phyloP scores from a whole-genome alignment of 352 stramenopile genomes.

The Phytopythium boreale region DNA sequence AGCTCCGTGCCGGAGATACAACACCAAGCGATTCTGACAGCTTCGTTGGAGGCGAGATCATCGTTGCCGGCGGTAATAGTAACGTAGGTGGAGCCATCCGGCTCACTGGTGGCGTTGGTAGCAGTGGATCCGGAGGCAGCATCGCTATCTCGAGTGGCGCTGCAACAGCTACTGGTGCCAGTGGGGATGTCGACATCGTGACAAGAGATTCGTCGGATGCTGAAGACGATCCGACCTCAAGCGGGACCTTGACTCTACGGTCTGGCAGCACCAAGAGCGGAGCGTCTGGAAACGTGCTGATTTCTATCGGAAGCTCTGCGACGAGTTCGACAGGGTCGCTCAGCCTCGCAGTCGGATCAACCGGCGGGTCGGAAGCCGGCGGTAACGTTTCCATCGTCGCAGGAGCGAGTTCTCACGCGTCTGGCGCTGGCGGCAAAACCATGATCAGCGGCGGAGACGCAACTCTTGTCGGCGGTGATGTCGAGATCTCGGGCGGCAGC shows the following conservation, averaged over 20 bases:
- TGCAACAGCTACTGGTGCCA: not conserved
- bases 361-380: not conserved
- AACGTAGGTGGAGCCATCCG: constrained; percentile 2
- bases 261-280: not conserved
- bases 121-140: not conserved
- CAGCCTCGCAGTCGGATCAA: not conserved
- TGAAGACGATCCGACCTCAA: not conserved
- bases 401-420: not conserved
- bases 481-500: constrained; percentile 10
- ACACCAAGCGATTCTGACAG: not conserved
- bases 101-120: constrained; percentile 4
- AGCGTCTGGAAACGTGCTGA: not conserved
- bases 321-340: not conserved
- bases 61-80: not conserved
- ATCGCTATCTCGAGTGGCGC: not conserved
- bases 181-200: not conserved
- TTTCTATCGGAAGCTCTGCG: not conserved
- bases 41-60: not conserved
- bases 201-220: not conserved
- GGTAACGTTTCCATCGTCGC: not conserved
- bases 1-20: constrained; percentile 1
- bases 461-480: constrained; percentile 4
- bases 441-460: not conserved
- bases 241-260: not conserved
- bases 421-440: not conserved